Base-by-base conservation (phyloP, 352 stramenopile species). In the Pythium plurisporium region DNA sequence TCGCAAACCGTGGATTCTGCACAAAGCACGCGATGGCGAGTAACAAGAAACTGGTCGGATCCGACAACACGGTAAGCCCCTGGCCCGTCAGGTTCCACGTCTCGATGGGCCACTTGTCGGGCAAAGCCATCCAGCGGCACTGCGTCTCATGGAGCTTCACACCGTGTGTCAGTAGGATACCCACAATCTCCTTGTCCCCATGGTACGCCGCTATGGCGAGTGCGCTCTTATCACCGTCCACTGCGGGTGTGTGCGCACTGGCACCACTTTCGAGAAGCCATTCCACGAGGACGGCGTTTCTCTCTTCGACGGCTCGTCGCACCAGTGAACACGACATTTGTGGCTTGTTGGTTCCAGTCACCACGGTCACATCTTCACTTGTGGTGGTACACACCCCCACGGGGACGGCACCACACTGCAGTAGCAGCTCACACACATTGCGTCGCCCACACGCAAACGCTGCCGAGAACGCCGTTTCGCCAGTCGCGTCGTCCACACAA, bases 401-500 rank as follows among this genome's bases (percentile, higher is more conserved):
- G 2, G 44, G n/a, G 2, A n/a, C 11, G 19, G 55, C 36, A 23
- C 55, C 55, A 27, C 19, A 27, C 26, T 34, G 3, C 4, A 55
- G 8, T 0, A 62, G 34, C 15, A 62, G 8, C 27, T 49, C 44
- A 25, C 37, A 55, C 12, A 62, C 25, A 17, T 19, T 23, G 19
- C 36, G 44, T 4, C 23, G 36, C n/a, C 55, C 44, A 27, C n/a
- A 20, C 12, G 45, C 34, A 36, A 62, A 55, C 26, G 55, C 55
- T 2, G 45, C 36, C 10, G 55, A 46, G 22, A 62, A 55, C 37
- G 44, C 55, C 20, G 55, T 55, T 36, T 55, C 45, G 20, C 36
- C 55, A 15, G 43, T 42, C 4, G 11, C 27, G 10, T 29, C 53
- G 31, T 52, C 33, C 40, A 59, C 34, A 15, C 29, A 25, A 22